Base-by-base conservation (phyloP, 768 basidiomycete genomes). In the Mycena crocata region DNA sequence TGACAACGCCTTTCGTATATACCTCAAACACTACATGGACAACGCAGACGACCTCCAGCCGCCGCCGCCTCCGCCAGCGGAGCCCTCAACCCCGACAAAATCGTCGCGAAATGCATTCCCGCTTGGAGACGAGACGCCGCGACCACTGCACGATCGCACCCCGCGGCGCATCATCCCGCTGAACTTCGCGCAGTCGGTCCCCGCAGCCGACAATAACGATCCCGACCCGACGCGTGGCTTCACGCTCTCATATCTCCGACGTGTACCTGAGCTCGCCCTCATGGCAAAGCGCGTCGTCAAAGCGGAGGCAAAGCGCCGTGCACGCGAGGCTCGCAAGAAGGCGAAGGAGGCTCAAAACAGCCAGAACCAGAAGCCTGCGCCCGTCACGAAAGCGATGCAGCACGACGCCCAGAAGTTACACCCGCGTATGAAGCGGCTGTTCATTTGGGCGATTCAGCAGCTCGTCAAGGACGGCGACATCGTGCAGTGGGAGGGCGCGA, bases 11-110 rank as follows among this genome's bases (percentile, higher is more conserved):
- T 92, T 94, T 74, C 85, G 90, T 14, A 85, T 92, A 40, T 93
- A 94, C 70, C 69, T 94, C 65, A 93, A 92, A 69, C 90, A 93
- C 69, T 94, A 88, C 76, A 91, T 94, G 90, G 88, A 92, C 70
- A 81, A 89, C 71, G 84, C 83, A 26, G 70, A 69, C 52, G 68
- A 75, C 46, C 39, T 66, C 24, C 72, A 73, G 24, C 37, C 57
- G 2, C 56, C 63, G n/a, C 59, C 51, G 2, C 52, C 52, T 2
- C 56, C 63, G n/a, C 59, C 51, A 1, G 48, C 52, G 23, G 46
- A 59, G 30, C 72, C 81, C n/a, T 44, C 62, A 28, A 80, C 81
- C 17, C 82, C 84, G 1, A 84, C 79, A 2, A 86, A 82, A 70
- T 71, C 59, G 8, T 49, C 67, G 14, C 66, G 74, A 64, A 42